Evolutionary conservation across 139 green algal species (phyloP).

Genomic region (Chlamydomonas sp.): DNA sequence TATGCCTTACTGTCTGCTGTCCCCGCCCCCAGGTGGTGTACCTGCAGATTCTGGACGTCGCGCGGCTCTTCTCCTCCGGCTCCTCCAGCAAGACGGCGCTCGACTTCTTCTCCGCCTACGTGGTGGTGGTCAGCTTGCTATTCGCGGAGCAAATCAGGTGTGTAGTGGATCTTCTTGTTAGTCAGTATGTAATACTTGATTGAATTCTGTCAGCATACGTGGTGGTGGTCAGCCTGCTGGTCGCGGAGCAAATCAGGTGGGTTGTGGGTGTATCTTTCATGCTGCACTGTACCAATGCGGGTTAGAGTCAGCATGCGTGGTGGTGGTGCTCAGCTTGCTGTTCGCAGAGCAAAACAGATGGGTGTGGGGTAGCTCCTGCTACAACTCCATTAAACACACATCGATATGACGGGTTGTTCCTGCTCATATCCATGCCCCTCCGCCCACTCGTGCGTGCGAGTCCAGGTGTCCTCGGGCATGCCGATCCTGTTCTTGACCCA

Average conservation of each 20-base stretch:
- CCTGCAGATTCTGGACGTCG: conserved; percentile 38
- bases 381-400: too few relatives aligned
- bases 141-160: conserved; percentile 32
- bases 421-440: too few relatives aligned
- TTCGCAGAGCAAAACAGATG: conserved; percentile 29
- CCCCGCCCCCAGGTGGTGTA: conserved; percentile 27
- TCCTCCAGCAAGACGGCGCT: conserved; percentile 27
- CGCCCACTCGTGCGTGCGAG: too few relatives aligned
- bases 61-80: conserved; percentile 3
- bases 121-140: conserved; percentile 26
- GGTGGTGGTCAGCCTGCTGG: conserved; percentile 9
- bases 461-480: too few relatives aligned
- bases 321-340: not conserved
- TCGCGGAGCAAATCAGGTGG: too few relatives aligned
- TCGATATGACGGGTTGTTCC: too few relatives aligned
- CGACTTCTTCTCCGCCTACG: conserved; percentile 41
- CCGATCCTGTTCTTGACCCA: not conserved
- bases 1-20: not conserved
- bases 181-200: not conserved
- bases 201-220: conserved; percentile 18
- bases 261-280: too few relatives aligned
- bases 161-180: not conserved
- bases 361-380: not conserved
- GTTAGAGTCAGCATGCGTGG: too few relatives aligned
- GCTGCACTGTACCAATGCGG: too few relatives aligned